A percentile compares a stretch with the other conserved stretches of the same genome.
Conservation (phyloP, 306 rosid species). For the Sphenostylis stenocarpa region DNA sequence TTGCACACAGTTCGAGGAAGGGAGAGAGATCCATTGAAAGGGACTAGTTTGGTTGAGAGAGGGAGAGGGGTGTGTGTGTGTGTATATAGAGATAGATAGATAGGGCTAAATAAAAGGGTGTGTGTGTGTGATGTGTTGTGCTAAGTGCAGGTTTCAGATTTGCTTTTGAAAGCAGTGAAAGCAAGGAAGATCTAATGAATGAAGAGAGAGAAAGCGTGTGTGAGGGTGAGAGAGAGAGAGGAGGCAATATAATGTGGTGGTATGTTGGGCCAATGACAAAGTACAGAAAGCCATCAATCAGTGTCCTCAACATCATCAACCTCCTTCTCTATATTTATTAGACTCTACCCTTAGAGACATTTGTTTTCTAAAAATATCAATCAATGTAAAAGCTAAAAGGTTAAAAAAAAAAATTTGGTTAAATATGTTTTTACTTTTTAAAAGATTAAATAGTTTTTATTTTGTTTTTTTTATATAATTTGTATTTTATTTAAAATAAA, state of each 20-base stretch:
- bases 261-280: conserved; percentile 17
- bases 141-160: conserved; percentile 28
- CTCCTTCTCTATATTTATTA: too few species aligned
- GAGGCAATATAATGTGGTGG: not conserved
- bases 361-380: too few species aligned
- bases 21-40: conserved; percentile 32
- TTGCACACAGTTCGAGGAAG: conserved; percentile 40
- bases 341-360: too few species aligned
- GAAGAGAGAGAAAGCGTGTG: not conserved
- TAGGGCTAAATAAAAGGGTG: not conserved
- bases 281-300: conserved; percentile 9
- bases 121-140: not conserved
- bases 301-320: not conserved
- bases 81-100: not conserved
- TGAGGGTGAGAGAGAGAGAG: too few species aligned
- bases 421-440: too few species aligned
- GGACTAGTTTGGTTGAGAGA: conserved; percentile 15
- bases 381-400: too few species aligned
- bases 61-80: too few species aligned
- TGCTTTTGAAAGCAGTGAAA: conserved; percentile 37
- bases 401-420: too few species aligned
- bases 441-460: too few species aligned
- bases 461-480: too few species aligned
- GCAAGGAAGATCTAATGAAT: conserved; percentile 25
- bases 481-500: too few species aligned